These are phyloP conservation scores for Nicotiana paniculata DNA, from an alignment of 257 asterid genomes.

Conservation along the genomic window DNA sequence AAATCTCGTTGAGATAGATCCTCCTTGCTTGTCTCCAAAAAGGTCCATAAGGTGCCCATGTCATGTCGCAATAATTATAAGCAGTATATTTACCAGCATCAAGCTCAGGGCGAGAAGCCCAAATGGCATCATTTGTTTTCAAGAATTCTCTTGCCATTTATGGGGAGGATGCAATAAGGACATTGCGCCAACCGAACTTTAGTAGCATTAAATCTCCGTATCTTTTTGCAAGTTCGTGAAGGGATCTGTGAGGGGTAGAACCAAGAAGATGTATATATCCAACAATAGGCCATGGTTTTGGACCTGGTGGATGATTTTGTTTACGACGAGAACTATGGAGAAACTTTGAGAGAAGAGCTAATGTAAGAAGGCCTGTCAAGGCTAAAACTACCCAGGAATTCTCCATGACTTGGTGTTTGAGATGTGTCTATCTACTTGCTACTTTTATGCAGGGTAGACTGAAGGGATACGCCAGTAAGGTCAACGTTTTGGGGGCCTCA, in stretches of 20 bases:
- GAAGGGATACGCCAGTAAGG: too few relatives aligned
- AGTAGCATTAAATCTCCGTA: conserved; percentile 35
- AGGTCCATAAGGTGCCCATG: conserved; percentile 39
- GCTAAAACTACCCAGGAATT: background rate
- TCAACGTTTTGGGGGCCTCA: too few relatives aligned
- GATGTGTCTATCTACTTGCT: too few relatives aligned
- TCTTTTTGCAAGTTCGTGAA: conserved; percentile 17
- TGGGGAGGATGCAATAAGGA: conserved; percentile 34
- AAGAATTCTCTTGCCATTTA: conserved; percentile 36
- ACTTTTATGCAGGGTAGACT: too few relatives aligned
- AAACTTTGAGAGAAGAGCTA: background rate
- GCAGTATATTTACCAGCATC: conserved; percentile 31
- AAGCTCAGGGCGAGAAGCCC: conserved; percentile 32
- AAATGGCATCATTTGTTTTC: conserved; percentile 18
- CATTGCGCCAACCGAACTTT: conserved; percentile 24
- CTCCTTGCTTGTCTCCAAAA: conserved; percentile 29
- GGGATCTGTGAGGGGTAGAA: conserved; percentile 14
- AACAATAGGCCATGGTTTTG: conserved; percentile 35
- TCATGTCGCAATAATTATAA: conserved; percentile 22
- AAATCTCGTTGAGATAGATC: conserved; percentile 19
- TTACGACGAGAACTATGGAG: background rate
- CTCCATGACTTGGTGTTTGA: background rate
- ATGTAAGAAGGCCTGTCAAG: background rate
- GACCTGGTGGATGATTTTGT: conserved; percentile 29
- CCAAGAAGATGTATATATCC: conserved; percentile 30